Percentiles rank a stretch among this genome's conserved stretches.
Evolutionary conservation across 257 asterid genomes (phyloP).

Genomic region (Solanum gracilifrons): DNA sequence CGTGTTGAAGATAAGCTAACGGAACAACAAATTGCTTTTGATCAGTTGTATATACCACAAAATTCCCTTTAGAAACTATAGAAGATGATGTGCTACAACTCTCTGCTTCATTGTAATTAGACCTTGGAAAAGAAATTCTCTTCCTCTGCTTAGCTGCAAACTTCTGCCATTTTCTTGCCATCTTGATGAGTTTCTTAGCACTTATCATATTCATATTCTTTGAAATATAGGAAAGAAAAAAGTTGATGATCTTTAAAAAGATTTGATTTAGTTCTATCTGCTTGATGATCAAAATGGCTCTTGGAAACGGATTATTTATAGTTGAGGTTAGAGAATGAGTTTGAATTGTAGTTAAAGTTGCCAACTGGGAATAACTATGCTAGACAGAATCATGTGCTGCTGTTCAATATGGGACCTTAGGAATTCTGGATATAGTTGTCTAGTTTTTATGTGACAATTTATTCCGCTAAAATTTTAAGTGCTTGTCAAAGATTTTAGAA

Average conservation of each 20-base stretch:
- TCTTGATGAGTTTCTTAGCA: neutral
- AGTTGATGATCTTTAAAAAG: neutral
- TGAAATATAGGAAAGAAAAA: neutral
- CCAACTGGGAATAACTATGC: neutral
- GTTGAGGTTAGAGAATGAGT: neutral
- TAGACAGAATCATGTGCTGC: neutral
- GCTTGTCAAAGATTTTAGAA: neutral
- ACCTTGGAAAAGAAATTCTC: neutral
- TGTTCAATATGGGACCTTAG: neutral
- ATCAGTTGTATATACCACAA: slow-evolving; percentile 22
- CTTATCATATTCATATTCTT: neutral
- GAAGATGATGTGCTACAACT: neutral
- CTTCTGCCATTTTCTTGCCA: neutral
- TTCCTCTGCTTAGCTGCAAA: neutral
- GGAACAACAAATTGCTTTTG: slow-evolving; percentile 17
- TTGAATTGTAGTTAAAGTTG: neutral
- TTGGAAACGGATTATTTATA: neutral
- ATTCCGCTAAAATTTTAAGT: neutral
- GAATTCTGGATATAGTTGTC: neutral
- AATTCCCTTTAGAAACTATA: slow-evolving; percentile 18
- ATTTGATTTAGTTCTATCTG: neutral
- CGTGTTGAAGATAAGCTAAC: slow-evolving; percentile 8
- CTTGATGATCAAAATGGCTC: neutral
- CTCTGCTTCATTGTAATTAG: neutral
- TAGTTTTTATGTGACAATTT: neutral